A percentile compares a stretch with the other conserved stretches of the same genome.
Evolutionary conservation across 331 rosid species (phyloP).

Genomic region (Ulmus americana): DNA sequence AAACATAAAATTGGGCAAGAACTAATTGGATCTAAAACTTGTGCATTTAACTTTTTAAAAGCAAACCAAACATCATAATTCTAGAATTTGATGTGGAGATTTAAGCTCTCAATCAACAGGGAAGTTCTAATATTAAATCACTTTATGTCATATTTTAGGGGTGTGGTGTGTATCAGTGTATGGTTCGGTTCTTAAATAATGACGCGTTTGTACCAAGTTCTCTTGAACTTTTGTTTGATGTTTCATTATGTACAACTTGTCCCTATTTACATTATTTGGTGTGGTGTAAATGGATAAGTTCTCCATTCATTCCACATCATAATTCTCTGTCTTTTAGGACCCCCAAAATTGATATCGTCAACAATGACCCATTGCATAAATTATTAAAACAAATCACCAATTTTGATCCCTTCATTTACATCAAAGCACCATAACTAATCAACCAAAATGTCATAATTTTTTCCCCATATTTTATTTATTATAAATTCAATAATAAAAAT

Average conservation of each 20-base stretch:
- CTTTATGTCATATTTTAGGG: neutral
- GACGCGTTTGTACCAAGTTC: neutral
- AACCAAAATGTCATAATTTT: no score
- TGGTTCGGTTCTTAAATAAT: neutral
- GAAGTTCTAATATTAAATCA: neutral
- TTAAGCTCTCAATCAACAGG: neutral
- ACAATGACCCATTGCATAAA: neutral
- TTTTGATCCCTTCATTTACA: neutral
- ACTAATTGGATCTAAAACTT: no score
- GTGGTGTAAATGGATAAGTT: neutral
- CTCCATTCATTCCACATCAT: neutral
- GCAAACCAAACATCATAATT: neutral
- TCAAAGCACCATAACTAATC: no score
- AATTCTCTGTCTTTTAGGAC: neutral
- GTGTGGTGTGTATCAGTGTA: constrained; percentile 5
- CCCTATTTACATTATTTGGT: neutral
- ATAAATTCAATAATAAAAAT: no score
- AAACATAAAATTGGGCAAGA: no score
- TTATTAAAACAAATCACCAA: neutral
- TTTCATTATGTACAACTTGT: neutral
- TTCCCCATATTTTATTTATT: no score
- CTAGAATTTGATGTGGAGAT: neutral
- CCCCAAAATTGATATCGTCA: neutral
- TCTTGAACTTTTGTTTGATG: neutral
- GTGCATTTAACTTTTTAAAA: neutral